Conservation (phyloP, 371 early-diverging fungal genomes). For the Mortierella sp. region DNA sequence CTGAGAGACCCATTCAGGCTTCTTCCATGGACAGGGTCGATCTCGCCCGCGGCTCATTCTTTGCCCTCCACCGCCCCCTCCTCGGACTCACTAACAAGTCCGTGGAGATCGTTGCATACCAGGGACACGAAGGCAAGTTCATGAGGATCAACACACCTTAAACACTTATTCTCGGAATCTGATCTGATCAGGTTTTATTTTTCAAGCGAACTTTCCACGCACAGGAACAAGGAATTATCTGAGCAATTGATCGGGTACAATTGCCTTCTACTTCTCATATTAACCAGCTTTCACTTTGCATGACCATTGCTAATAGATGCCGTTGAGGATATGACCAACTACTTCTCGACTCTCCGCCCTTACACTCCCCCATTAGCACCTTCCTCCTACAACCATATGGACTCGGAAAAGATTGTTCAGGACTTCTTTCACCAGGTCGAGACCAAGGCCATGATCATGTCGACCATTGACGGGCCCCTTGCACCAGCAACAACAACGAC, state of each 20-base stretch:
- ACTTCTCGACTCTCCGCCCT: slow-evolving; percentile 50
- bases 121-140: slow-evolving; percentile 34
- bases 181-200: neutral
- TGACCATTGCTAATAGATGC: slow-evolving; percentile 7
- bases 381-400: slow-evolving; percentile 5
- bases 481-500: slow-evolving; percentile 3
- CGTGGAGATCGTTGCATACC: slow-evolving; percentile 11
- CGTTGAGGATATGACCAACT: slow-evolving; percentile 34
- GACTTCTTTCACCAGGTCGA: slow-evolving; percentile 42
- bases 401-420: slow-evolving; percentile 34
- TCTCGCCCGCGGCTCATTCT: slow-evolving; percentile 54
- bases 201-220: neutral
- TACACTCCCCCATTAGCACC: slow-evolving; percentile 37
- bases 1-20: slow-evolving; percentile 31
- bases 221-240: neutral
- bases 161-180: neutral
- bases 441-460: slow-evolving; percentile 4
- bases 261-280: neutral
- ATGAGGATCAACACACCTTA: neutral
- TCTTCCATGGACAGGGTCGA: slow-evolving; percentile 48
- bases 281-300: neutral
- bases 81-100: slow-evolving; percentile 44
- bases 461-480: slow-evolving; percentile 8
- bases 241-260: neutral
- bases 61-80: slow-evolving; percentile 56